These are phyloP conservation scores for Pichia sorboxylosa DNA, from an alignment of 1,139 yeast species.

Conservation along the genomic window DNA sequence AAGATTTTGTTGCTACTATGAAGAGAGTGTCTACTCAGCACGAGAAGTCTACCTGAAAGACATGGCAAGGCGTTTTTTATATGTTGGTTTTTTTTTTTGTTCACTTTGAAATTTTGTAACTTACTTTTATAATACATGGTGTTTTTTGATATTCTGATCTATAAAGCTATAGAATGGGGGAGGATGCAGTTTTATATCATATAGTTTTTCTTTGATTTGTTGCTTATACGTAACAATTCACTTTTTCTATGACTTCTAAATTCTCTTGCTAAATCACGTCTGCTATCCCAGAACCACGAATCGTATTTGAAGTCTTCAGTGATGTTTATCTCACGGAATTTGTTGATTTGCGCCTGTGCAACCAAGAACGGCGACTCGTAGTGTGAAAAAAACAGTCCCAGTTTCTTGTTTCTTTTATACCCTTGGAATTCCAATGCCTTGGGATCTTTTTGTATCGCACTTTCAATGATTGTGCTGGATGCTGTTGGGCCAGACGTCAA, in stretches of 20 bases:
- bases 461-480: slow-evolving; percentile 23
- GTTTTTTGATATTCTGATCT: too few relatives aligned
- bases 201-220: slow-evolving; percentile 5
- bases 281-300: slow-evolving; percentile 66
- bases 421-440: neutral
- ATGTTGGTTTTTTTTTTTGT: neutral
- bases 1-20: slow-evolving; percentile 94
- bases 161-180: too few relatives aligned
- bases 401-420: slow-evolving; percentile 15
- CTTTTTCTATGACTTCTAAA: slow-evolving; percentile 70
- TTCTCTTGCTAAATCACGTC: slow-evolving; percentile 72
- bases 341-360: slow-evolving; percentile 70
- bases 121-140: too few relatives aligned
- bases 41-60: slow-evolving; percentile 42
- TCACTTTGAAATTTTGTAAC: neutral
- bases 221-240: slow-evolving; percentile 39
- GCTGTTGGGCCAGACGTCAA: too few relatives aligned
- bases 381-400: slow-evolving; percentile 74
- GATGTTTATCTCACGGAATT: slow-evolving; percentile 33
- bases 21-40: slow-evolving; percentile 98
- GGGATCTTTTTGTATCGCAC: neutral
- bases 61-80: neutral
- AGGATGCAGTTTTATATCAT: too few relatives aligned
- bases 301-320: slow-evolving; percentile 50
- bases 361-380: slow-evolving; percentile 73